phyloP scores from a whole-genome alignment of 1,139 yeast genomes.

The Pichia inconspicua region DNA sequence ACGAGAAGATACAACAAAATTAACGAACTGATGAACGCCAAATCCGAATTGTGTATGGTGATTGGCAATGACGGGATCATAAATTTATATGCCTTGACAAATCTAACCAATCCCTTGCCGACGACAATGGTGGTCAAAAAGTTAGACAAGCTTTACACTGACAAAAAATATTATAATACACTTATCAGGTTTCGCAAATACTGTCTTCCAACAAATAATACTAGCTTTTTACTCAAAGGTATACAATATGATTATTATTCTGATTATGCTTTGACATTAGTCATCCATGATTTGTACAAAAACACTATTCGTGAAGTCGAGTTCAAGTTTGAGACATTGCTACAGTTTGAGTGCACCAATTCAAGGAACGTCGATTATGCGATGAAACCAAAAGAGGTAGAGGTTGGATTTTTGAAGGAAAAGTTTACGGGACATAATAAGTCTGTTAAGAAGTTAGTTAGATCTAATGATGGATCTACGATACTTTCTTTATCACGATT shows the following conservation, averaged over 20 bases:
- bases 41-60: slow-evolving; percentile 52
- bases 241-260: slow-evolving; percentile 16
- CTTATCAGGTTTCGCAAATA: slow-evolving; percentile 17
- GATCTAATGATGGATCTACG: slow-evolving; percentile 57
- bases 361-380: background rate
- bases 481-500: slow-evolving; percentile 46
- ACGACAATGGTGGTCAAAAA: slow-evolving; percentile 12
- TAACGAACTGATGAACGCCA: slow-evolving; percentile 24
- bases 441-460: slow-evolving; percentile 58
- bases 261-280: slow-evolving; percentile 30
- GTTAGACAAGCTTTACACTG: slow-evolving; percentile 6
- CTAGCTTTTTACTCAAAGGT: slow-evolving; percentile 5
- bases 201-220: slow-evolving; percentile 24
- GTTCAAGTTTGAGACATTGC: slow-evolving; percentile 31
- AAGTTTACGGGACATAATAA: slow-evolving; percentile 82
- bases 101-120: slow-evolving; percentile 45
- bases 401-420: slow-evolving; percentile 32
- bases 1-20: slow-evolving; percentile 18
- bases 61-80: slow-evolving; percentile 39
- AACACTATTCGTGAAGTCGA: slow-evolving; percentile 44
- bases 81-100: slow-evolving; percentile 42
- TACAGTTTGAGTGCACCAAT: slow-evolving; percentile 20
- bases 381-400: background rate
- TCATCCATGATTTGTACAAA: slow-evolving; percentile 41
- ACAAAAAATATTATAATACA: slow-evolving; percentile 10